Evolutionary conservation across 768 basidiomycete genomes (phyloP).

Genomic region (Boletus subparvulus): DNA sequence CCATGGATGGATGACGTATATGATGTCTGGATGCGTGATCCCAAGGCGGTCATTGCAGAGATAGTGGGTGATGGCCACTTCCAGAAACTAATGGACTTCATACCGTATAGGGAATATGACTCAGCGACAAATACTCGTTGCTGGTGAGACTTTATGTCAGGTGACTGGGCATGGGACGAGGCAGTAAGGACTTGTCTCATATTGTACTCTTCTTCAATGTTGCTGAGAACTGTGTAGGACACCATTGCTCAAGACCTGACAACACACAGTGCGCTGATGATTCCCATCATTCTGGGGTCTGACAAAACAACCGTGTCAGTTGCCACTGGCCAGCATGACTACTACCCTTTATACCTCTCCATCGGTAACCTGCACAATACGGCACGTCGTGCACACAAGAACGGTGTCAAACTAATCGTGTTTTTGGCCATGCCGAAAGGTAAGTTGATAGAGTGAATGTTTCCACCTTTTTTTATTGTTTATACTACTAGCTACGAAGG

Average conservation of each 20-base stretch:
- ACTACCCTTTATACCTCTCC: background rate
- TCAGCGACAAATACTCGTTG: background rate
- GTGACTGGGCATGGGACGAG: conserved; percentile 7
- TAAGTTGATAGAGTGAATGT: background rate
- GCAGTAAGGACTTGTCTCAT: background rate
- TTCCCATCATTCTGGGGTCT: background rate
- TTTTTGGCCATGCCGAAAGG: conserved; percentile 9
- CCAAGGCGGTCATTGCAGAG: background rate
- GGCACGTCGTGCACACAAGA: background rate
- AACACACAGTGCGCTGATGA: background rate
- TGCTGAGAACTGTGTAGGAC: background rate
- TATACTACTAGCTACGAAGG: background rate
- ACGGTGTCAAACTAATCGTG: background rate
- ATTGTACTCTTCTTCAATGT: background rate
- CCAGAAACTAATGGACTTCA: background rate
- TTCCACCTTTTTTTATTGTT: too few species aligned
- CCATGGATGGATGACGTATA: background rate
- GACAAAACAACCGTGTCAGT: background rate
- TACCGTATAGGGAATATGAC: background rate
- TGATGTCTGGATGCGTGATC: background rate
- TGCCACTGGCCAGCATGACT: conserved; percentile 2
- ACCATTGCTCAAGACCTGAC: background rate
- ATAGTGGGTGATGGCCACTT: background rate
- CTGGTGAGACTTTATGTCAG: background rate
- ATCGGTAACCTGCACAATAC: conserved; percentile 4